Evolutionary conservation across 495 filamentous ascomycete species (phyloP).

Genomic region (Podospora didyma): DNA sequence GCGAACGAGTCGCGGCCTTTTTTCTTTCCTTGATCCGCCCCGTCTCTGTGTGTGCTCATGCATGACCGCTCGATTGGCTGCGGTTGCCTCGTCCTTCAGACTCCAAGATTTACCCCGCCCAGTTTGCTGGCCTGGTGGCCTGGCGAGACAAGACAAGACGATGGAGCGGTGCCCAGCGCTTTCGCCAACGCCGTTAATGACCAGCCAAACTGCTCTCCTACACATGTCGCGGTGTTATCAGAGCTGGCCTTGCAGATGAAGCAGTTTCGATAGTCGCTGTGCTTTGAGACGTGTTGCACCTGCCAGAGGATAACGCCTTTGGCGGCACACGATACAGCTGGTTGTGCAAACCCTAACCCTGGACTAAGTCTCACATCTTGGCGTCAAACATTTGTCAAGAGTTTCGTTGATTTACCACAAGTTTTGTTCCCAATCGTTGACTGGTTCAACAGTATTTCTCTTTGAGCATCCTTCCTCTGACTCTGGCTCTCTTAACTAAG

Average conservation of each 20-base stretch:
- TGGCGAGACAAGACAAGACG: neutral
- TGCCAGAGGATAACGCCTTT: neutral
- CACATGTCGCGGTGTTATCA: neutral
- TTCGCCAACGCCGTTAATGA: slow-evolving; percentile 3
- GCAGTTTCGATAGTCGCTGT: slow-evolving; percentile 11
- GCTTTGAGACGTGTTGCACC: neutral
- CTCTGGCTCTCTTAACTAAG: too few species aligned
- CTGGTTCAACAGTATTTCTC: too few species aligned
- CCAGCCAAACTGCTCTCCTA: neutral
- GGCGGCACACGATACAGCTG: neutral
- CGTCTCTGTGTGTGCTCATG: slow-evolving; percentile 5
- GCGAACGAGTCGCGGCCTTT: slow-evolving; percentile 6
- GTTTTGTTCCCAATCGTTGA: too few species aligned
- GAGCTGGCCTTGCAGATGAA: neutral
- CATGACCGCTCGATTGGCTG: slow-evolving; percentile 7
- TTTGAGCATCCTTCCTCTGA: too few species aligned
- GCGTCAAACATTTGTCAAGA: too few species aligned
- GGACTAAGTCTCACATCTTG: too few species aligned
- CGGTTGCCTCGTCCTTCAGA: slow-evolving; percentile 8
- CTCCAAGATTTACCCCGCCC: neutral
- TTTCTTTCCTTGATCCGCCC: neutral
- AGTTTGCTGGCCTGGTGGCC: neutral
- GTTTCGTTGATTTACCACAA: too few species aligned
- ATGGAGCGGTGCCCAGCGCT: neutral
- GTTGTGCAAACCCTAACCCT: neutral